Percentiles rank a stretch among this genome's conserved stretches.
Evolutionary conservation across 495 filamentous ascomycete genomes (phyloP).

Genomic region (Corynascus novoguineensis): DNA sequence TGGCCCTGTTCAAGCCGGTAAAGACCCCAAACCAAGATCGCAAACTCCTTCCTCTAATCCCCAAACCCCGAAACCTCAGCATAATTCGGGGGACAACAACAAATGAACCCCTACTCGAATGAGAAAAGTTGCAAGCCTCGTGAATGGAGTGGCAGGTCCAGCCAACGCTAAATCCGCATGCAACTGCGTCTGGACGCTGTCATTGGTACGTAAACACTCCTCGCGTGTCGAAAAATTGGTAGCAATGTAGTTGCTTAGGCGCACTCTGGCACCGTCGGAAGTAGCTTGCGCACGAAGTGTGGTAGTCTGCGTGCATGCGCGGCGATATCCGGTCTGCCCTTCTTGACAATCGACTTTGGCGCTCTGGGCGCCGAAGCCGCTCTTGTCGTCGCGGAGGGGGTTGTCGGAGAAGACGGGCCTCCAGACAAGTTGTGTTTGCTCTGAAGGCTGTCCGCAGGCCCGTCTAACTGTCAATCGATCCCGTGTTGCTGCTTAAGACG

Average conservation of each 20-base stretch:
- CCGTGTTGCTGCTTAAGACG: conserved; percentile 95
- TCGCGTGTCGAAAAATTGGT: conserved; percentile 18
- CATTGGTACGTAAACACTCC: conserved; percentile 26
- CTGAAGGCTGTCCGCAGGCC: conserved; percentile 50
- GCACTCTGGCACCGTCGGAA: conserved; percentile 36
- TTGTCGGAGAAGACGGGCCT: conserved; percentile 47
- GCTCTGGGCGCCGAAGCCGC: conserved; percentile 24
- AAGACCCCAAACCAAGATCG: conserved; percentile 19
- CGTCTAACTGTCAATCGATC: conserved; percentile 85
- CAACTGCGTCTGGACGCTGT: conserved; percentile 20
- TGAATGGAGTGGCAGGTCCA: conserved; percentile 25
- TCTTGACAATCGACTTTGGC: conserved; percentile 32
- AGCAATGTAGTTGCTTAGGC: conserved; percentile 26
- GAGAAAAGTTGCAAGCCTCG: conserved; percentile 21
- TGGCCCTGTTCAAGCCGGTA: conserved; percentile 16
- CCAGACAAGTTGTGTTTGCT: conserved; percentile 41
- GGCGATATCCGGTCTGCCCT: conserved; percentile 31
- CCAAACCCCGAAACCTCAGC: conserved; percentile 4
- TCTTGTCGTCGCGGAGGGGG: conserved; percentile 34
- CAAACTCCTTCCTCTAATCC: conserved; percentile 15
- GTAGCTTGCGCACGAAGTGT: conserved; percentile 42
- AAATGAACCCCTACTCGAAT: conserved; percentile 22
- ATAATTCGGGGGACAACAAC: conserved; percentile 10
- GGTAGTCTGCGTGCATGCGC: conserved; percentile 37
- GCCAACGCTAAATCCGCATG: conserved; percentile 21